phyloP scores from a whole-genome alignment of 139 green algal species.

The Chlorella vulgaris region DNA sequence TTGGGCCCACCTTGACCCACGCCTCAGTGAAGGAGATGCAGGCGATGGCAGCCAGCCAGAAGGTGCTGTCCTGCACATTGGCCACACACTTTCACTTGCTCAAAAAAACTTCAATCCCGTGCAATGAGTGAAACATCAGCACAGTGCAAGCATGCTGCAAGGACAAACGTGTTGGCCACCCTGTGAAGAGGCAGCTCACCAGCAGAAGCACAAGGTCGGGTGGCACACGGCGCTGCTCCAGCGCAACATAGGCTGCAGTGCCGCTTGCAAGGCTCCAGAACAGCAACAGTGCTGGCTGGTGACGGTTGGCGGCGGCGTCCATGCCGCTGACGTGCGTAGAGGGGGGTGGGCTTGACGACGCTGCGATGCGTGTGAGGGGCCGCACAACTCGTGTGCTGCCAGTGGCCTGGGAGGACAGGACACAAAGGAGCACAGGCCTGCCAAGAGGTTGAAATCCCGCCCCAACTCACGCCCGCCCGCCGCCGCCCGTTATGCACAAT shows the following conservation, averaged over 20 bases:
- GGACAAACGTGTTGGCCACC: too few relatives aligned
- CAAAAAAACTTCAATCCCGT: too few relatives aligned
- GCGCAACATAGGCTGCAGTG: neutral
- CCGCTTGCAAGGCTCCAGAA: neutral
- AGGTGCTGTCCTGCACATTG: neutral
- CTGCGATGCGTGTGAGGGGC: too few relatives aligned
- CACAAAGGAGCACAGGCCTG: too few relatives aligned
- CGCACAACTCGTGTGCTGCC: too few relatives aligned
- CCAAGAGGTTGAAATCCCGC: too few relatives aligned
- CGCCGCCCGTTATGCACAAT: too few relatives aligned
- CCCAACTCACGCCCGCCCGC: too few relatives aligned
- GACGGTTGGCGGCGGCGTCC: neutral
- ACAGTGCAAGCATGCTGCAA: too few relatives aligned
- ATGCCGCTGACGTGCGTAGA: neutral
- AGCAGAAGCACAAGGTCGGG: conserved; percentile 9
- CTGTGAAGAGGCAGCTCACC: conserved; percentile 7
- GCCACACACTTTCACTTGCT: neutral
- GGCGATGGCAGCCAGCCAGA: conserved; percentile 16
- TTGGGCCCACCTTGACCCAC: conserved; percentile 26
- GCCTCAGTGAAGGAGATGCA: conserved; percentile 31
- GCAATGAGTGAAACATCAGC: too few relatives aligned
- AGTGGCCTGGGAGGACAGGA: too few relatives aligned
- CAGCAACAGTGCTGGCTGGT: neutral
- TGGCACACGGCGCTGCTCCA: neutral
- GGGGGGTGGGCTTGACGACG: too few relatives aligned